A percentile compares a stretch with the other conserved stretches of the same genome.
phyloP scores from a whole-genome alignment of 1,284 basidiomycete species.

The Athelia psychrophila region DNA sequence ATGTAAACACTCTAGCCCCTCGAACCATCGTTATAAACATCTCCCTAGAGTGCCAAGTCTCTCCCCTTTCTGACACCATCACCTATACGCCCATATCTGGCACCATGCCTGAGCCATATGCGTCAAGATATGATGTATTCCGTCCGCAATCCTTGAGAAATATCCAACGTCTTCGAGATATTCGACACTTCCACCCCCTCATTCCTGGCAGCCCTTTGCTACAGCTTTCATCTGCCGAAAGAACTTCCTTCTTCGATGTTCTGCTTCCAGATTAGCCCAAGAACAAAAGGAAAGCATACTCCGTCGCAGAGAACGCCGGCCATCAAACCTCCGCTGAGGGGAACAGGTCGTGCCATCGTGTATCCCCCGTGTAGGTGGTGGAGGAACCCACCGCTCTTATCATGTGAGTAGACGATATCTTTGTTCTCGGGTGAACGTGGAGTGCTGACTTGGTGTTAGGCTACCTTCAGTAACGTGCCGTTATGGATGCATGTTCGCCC shows the following conservation, averaged over 20 bases:
- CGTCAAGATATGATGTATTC: conserved; percentile 31
- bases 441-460: conserved; percentile 42
- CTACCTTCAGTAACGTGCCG: conserved; percentile 99
- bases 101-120: conserved; percentile 31
- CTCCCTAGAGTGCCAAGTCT: too few species aligned
- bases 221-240: conserved; percentile 60
- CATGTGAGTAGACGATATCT: conserved; percentile 53
- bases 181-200: conserved; percentile 46
- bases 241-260: conserved; percentile 53
- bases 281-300: conserved; percentile 98
- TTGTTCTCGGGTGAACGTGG: neutral
- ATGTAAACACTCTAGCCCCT: too few species aligned
- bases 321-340: conserved; percentile 99
- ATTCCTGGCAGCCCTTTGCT: conserved; percentile 45
- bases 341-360: conserved; percentile 99
- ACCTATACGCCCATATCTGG: conserved; percentile 28
- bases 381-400: conserved; percentile 98
- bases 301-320: conserved; percentile 97
- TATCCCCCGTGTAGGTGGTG: conserved; percentile 99
- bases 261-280: conserved; percentile 67
- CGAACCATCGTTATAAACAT: too few species aligned
- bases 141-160: conserved; percentile 54
- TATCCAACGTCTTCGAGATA: conserved; percentile 58
- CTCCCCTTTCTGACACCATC: too few species aligned
- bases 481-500: conserved; percentile 99